phyloP scores from a whole-genome alignment of 805 yeast species.

The Candida bentonensis region DNA sequence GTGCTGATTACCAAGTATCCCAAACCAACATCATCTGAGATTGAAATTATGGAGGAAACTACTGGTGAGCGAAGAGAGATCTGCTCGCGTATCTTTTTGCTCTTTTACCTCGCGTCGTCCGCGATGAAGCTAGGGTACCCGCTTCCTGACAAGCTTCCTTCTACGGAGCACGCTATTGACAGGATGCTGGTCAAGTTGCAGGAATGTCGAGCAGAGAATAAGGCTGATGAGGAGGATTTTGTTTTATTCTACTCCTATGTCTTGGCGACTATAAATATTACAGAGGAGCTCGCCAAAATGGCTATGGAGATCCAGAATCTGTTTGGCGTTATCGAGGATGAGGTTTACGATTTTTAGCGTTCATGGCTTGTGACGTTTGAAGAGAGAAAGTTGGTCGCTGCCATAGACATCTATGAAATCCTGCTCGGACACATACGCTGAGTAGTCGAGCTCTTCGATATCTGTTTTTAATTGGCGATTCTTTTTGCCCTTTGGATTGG shows the following conservation, averaged over 20 bases:
- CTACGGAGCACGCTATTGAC: constrained; percentile 61
- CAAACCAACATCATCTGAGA: constrained; percentile 36
- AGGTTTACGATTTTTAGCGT: not conserved
- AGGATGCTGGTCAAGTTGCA: constrained; percentile 51
- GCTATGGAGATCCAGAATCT: not conserved
- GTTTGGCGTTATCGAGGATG: not conserved
- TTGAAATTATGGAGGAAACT: constrained; percentile 37
- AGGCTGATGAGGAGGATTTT: constrained; percentile 48
- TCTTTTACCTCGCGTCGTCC: constrained; percentile 51
- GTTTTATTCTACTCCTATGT: constrained; percentile 64
- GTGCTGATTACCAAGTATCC: constrained; percentile 55
- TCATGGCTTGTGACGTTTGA: constrained; percentile 2
- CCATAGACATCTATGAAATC: constrained; percentile 44
- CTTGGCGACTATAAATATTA: constrained; percentile 53
- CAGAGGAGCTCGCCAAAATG: constrained; percentile 35
- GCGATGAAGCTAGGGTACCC: constrained; percentile 67
- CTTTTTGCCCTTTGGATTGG: constrained; percentile 62
- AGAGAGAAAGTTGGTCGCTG: constrained; percentile 17
- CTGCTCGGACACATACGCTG: constrained; percentile 33
- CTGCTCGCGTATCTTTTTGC: constrained; percentile 56
- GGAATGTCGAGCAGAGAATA: constrained; percentile 33
- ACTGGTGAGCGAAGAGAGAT: constrained; percentile 46
- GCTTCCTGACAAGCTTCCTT: constrained; percentile 61
- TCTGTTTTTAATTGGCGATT: constrained; percentile 34
- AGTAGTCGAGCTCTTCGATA: constrained; percentile 42